Evolutionary conservation across 2,329 filamentous ascomycete genomes (phyloP).

Genomic region (Ambrosiella beaveri): DNA sequence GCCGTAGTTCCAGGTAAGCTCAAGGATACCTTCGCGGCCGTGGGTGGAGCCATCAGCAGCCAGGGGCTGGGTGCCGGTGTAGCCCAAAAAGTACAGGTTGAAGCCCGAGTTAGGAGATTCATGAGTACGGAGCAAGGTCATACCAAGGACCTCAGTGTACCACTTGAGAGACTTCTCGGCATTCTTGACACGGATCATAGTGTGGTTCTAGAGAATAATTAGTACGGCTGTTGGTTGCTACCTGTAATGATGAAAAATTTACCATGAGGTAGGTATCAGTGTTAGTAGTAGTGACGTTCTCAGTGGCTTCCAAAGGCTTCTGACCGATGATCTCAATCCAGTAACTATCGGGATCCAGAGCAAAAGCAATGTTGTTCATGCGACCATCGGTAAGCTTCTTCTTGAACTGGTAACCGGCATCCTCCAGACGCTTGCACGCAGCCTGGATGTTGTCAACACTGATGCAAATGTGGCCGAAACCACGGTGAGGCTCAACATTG

Average conservation of each 20-base stretch:
- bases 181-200: conserved; percentile 89
- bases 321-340: conserved; percentile 73
- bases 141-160: conserved; percentile 76
- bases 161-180: conserved; percentile 56
- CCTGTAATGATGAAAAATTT: conserved; percentile 11
- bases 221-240: neutral
- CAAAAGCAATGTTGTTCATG: conserved; percentile 82
- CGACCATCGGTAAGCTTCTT: conserved; percentile 82
- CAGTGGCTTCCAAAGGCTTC: conserved; percentile 53
- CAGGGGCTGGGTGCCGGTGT: conserved; percentile 39
- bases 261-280: conserved; percentile 56
- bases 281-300: conserved; percentile 56
- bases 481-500: conserved; percentile 72
- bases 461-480: conserved; percentile 77
- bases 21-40: conserved; percentile 65
- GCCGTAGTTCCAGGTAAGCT: conserved; percentile 71
- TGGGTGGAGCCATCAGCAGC: conserved; percentile 38
- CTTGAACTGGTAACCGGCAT: conserved; percentile 83
- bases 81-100: conserved; percentile 86
- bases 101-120: conserved; percentile 59
- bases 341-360: conserved; percentile 71
- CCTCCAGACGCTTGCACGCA: conserved; percentile 75
- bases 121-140: conserved; percentile 58
- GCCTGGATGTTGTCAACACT: conserved; percentile 71
- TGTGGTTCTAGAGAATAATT: conserved; percentile 46